Evolutionary conservation across 768 basidiomycete genomes (phyloP).

Genomic region (Phaffia tasmanica): DNA sequence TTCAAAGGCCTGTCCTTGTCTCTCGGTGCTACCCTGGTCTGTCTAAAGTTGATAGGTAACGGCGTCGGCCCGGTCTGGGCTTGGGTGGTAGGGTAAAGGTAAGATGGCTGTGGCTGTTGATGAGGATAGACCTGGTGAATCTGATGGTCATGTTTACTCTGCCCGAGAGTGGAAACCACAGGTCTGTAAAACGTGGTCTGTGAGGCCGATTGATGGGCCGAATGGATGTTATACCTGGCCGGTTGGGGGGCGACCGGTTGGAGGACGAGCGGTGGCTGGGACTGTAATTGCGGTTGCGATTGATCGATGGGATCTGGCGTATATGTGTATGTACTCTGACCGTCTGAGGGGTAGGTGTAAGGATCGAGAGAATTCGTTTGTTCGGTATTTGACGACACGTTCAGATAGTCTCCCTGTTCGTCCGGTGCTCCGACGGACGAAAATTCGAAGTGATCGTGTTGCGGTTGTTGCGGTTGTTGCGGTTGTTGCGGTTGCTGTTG

Average conservation of each 20-base stretch:
- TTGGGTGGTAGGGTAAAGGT: background rate
- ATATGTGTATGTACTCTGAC: background rate
- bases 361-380: background rate
- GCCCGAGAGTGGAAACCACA: no score
- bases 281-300: background rate
- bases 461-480: background rate
- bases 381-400: background rate
- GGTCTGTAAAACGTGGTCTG: no score
- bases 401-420: no score
- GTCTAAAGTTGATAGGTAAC: constrained; percentile 1
- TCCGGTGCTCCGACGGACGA: no score
- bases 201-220: no score
- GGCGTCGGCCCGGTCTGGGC: constrained; percentile 3
- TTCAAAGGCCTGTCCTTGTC: background rate
- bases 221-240: no score
- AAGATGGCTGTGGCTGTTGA: background rate
- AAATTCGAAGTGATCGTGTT: background rate
- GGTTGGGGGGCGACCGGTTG: no score
- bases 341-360: background rate
- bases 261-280: no score
- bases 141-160: no score
- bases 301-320: background rate
- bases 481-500: background rate
- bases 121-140: background rate
- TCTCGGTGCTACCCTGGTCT: background rate